Percentiles rank a stretch among this genome's conserved stretches.
phyloP scores from a whole-genome alignment of 1,284 basidiomycete genomes.

The Marasmius fiardii region DNA sequence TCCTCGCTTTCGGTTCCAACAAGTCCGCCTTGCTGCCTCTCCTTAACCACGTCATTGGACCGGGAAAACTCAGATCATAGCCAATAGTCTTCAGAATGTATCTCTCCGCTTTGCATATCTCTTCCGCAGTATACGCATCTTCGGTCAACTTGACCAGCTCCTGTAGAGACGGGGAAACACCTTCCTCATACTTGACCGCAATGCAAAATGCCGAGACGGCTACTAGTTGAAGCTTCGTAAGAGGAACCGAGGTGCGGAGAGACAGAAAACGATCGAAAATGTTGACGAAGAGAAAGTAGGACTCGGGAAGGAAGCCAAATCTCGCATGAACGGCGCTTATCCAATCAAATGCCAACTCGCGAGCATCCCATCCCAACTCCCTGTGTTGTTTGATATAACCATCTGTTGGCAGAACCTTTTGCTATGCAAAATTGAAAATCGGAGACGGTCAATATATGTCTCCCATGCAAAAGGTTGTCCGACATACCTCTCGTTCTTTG shows the following conservation, averaged over 20 bases:
- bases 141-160: constrained; percentile 88
- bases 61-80: constrained; percentile 87
- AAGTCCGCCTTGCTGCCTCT: constrained; percentile 90
- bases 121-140: constrained; percentile 74
- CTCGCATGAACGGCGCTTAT: constrained; percentile 88
- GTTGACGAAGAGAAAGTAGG: constrained; percentile 89
- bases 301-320: constrained; percentile 89
- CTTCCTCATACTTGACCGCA: constrained; percentile 92
- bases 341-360: constrained; percentile 90
- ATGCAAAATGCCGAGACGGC: constrained; percentile 90
- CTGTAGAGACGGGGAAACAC: constrained; percentile 80
- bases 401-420: constrained; percentile 72
- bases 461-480: constrained; percentile 5
- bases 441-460: constrained; percentile 4
- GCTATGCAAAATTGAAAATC: constrained; percentile 38
- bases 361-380: constrained; percentile 89
- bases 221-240: constrained; percentile 89
- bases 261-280: constrained; percentile 94
- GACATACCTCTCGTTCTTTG: constrained; percentile 40
- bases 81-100: constrained; percentile 87
- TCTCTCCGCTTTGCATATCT: constrained; percentile 88
- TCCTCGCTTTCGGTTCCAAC: constrained; percentile 84
- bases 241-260: constrained; percentile 76
- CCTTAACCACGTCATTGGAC: constrained; percentile 88
- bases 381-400: constrained; percentile 83